Evolutionary conservation across 202 grass and related monocot species (phyloP).

Genomic region (Bolboschoenoplectus hybrid): DNA sequence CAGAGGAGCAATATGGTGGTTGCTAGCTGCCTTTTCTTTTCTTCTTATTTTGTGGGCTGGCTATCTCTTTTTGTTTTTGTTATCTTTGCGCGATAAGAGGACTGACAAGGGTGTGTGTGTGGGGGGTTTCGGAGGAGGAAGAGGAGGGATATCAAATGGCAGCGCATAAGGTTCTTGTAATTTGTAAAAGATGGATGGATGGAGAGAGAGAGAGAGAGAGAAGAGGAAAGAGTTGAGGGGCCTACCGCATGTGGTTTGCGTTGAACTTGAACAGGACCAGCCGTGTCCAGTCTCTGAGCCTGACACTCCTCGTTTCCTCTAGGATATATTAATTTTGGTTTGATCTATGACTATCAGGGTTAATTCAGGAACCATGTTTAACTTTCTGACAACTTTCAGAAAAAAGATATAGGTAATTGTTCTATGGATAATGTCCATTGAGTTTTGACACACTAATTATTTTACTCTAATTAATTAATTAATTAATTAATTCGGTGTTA

Average conservation of each 20-base stretch:
- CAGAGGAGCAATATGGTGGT: constrained; percentile 1
- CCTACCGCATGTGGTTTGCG: constrained; percentile 34
- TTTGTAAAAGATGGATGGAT: neutral
- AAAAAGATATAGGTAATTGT: neutral
- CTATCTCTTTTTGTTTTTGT: neutral
- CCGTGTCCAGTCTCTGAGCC: neutral
- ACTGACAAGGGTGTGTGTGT: neutral
- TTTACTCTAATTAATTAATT: neutral
- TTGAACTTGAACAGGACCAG: constrained; percentile 20
- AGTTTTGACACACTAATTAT: no score
- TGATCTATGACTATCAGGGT: neutral
- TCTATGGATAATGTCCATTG: no score
- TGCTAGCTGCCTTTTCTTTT: constrained; percentile 32
- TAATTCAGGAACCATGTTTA: neutral
- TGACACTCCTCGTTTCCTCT: neutral
- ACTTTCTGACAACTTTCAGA: neutral
- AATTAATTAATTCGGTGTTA: no score
- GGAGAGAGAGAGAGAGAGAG: neutral
- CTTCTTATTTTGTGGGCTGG: neutral
- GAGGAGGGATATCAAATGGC: constrained; percentile 23
- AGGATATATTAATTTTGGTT: neutral
- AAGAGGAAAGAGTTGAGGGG: neutral
- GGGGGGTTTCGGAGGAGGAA: neutral
- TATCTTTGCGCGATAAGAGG: constrained; percentile 17
- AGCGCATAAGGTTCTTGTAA: constrained; percentile 17